phyloP scores from a whole-genome alignment of 192 early-diverging fungal species.

The Coemansia sp. region DNA sequence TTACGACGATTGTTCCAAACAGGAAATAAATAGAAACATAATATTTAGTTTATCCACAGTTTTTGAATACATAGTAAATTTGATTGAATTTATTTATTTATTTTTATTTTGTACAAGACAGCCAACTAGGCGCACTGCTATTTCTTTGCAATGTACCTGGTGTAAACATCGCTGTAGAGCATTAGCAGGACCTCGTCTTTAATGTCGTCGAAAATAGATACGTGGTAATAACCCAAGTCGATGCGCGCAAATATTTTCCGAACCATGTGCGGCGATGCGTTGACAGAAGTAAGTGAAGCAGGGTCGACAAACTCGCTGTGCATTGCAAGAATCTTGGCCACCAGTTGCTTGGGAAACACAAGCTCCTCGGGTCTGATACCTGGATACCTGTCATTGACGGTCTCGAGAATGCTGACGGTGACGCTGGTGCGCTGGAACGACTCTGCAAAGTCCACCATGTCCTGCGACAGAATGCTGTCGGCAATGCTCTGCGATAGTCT shows the following conservation, averaged over 20 bases:
- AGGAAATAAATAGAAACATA: too few species aligned
- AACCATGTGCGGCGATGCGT: slow-evolving; percentile 19
- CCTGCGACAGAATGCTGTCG: not conserved
- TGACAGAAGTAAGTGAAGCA: slow-evolving; percentile 31
- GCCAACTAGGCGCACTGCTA: too few species aligned
- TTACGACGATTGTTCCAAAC: too few species aligned
- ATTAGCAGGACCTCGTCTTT: slow-evolving; percentile 48
- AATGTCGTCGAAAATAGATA: slow-evolving; percentile 39
- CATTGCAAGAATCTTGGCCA: not conserved
- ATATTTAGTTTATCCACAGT: too few species aligned
- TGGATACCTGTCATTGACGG: slow-evolving; percentile 2
- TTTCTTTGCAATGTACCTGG: slow-evolving; percentile 28
- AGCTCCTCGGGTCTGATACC: not conserved
- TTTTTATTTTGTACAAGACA: too few species aligned
- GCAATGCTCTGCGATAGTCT: slow-evolving; percentile 4
- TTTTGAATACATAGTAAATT: too few species aligned
- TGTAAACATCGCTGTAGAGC: slow-evolving; percentile 51
- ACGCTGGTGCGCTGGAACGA: slow-evolving; percentile 7
- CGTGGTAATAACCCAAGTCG: slow-evolving; percentile 3
- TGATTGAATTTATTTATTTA: too few species aligned
- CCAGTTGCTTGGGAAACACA: not conserved
- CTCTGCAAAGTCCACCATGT: not conserved
- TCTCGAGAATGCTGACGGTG: slow-evolving; percentile 19
- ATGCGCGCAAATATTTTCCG: slow-evolving; percentile 21
- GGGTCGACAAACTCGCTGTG: slow-evolving; percentile 35